Conservation (phyloP, 1,139 yeast genomes). For the Saccharomyces hybrid region DNA sequence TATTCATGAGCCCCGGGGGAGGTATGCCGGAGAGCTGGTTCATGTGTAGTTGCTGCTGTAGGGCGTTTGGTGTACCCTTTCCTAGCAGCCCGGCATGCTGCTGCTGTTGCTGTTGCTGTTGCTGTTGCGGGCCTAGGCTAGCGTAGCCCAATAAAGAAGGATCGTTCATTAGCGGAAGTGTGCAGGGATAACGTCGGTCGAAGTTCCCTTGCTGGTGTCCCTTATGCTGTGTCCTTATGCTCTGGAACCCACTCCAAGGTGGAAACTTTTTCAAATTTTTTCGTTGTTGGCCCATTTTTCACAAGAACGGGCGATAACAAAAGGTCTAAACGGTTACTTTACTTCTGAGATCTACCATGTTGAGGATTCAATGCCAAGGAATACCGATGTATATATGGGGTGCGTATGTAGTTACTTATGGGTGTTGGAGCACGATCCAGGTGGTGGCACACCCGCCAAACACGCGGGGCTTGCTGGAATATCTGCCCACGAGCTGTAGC, state of each 20-base stretch:
- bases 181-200: background rate
- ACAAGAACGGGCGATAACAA: background rate
- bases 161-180: conserved; percentile 9
- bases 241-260: background rate
- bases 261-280: background rate
- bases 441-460: conserved; percentile 32
- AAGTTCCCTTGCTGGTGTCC: background rate
- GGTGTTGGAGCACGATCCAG: conserved; percentile 16
- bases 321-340: background rate
- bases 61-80: conserved; percentile 13
- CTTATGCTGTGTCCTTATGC: background rate
- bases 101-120: conserved; percentile 11
- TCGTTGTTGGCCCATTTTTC: conserved; percentile 1
- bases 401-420: background rate
- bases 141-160: conserved; percentile 13
- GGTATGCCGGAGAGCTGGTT: conserved; percentile 6
- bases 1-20: conserved; percentile 16
- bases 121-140: conserved; percentile 5
- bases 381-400: background rate
- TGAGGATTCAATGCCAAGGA: background rate
- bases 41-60: conserved; percentile 14
- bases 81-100: conserved; percentile 7
- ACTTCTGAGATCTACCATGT: background rate
- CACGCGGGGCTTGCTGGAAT: conserved; percentile 4
- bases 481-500: background rate